These are phyloP conservation scores for Collybia mongolica DNA, from an alignment of 768 basidiomycete species.

Conservation along the genomic window DNA sequence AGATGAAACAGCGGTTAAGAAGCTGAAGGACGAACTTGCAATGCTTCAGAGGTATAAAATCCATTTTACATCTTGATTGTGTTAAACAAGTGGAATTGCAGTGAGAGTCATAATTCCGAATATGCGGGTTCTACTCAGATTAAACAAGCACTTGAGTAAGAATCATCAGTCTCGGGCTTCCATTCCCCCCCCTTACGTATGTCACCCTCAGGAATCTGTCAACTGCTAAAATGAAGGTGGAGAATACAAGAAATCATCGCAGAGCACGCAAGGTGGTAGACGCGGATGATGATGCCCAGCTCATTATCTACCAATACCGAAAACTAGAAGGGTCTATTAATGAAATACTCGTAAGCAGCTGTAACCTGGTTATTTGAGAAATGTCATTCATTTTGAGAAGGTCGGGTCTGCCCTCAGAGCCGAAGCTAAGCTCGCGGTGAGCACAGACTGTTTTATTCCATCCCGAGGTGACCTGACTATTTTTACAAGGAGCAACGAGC, in stretches of 20 bases:
- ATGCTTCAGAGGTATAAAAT: neutral
- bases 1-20: neutral
- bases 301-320: slow-evolving; percentile 8
- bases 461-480: neutral
- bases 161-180: neutral
- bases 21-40: neutral
- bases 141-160: too few relatives aligned
- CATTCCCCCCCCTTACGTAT: neutral
- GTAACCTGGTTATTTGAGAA: too few relatives aligned
- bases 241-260: slow-evolving; percentile 1
- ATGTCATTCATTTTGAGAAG: neutral
- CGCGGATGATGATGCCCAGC: slow-evolving; percentile 4
- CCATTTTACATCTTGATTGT: too few relatives aligned
- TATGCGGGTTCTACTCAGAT: too few relatives aligned
- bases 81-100: too few relatives aligned
- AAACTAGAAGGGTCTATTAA: slow-evolving; percentile 8
- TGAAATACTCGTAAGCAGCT: slow-evolving; percentile 6
- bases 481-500: slow-evolving; percentile 9
- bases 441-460: neutral
- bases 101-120: too few relatives aligned
- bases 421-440: slow-evolving; percentile 11
- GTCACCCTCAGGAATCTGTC: slow-evolving; percentile 1
- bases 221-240: slow-evolving; percentile 1
- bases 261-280: slow-evolving; percentile 10
- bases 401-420: slow-evolving; percentile 11